Conservation (phyloP, 108 stramenopile genomes). For the Poteriospumella lacustris region DNA sequence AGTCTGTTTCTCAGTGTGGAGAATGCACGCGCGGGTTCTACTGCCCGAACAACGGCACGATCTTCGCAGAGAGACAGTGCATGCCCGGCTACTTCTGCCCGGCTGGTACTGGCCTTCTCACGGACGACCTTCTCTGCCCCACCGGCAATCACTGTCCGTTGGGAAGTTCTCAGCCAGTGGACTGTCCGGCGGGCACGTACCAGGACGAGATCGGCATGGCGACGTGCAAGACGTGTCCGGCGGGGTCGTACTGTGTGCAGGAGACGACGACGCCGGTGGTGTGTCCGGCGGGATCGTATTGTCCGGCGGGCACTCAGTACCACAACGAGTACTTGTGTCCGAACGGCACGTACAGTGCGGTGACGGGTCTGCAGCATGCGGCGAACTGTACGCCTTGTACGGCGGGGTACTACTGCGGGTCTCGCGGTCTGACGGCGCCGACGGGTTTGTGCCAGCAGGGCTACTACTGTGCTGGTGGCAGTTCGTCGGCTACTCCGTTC, state of each 20-base stretch:
- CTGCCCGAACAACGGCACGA: constrained; percentile 32
- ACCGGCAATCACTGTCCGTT: constrained; percentile 30
- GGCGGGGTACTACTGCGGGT: constrained; percentile 40
- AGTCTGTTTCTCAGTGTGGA: constrained; percentile 23
- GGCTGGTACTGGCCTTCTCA: neutral
- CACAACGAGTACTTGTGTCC: constrained; percentile 39
- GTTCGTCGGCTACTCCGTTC: constrained; percentile 44
- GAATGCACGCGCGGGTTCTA: constrained; percentile 38
- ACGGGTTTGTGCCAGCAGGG: constrained; percentile 39
- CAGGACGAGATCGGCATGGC: constrained; percentile 28
- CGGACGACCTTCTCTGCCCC: constrained; percentile 21
- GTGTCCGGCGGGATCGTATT: constrained; percentile 38
- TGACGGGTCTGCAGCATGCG: constrained; percentile 24
- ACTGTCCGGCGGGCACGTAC: constrained; percentile 41
- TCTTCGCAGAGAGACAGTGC: constrained; percentile 6
- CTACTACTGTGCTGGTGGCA: constrained; percentile 49
- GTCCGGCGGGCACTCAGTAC: constrained; percentile 38
- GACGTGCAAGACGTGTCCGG: constrained; percentile 39
- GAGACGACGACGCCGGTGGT: no score
- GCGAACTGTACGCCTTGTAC: constrained; percentile 16
- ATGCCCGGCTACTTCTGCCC: constrained; percentile 25
- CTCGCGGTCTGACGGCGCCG: constrained; percentile 12
- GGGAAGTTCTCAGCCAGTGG: constrained; percentile 21
- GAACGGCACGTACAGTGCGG: constrained; percentile 23
- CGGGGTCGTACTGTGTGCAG: constrained; percentile 36